These are phyloP conservation scores for Panellus pusillus DNA, from an alignment of 768 basidiomycete species.

Conservation along the genomic window DNA sequence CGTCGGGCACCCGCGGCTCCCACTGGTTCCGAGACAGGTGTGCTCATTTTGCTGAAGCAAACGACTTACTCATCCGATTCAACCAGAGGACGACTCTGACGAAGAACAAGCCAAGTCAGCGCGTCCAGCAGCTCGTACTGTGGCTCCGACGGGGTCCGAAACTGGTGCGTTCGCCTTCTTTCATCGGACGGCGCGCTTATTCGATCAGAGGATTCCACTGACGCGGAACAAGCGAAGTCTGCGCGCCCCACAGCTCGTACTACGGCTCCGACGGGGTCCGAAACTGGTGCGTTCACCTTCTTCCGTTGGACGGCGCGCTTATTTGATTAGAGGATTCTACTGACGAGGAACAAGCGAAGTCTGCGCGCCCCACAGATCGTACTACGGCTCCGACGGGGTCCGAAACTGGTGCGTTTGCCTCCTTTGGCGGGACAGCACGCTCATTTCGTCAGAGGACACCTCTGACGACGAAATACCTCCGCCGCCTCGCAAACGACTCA, in stretches of 20 bases:
- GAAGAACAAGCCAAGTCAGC: neutral
- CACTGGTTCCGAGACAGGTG: slow-evolving; percentile 9
- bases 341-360: slow-evolving; percentile 3
- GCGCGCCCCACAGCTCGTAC: no score
- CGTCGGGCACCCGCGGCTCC: neutral
- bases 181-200: neutral
- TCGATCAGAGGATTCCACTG: neutral
- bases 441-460: neutral
- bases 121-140: no score
- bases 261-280: neutral
- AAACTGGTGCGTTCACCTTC: neutral
- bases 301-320: neutral
- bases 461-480: slow-evolving; percentile 1
- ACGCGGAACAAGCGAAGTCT: neutral
- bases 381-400: neutral
- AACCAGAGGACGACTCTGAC: slow-evolving; percentile 10
- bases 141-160: neutral
- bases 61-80: neutral
- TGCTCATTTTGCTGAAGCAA: neutral
- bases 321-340: neutral
- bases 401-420: neutral
- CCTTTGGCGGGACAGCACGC: neutral
- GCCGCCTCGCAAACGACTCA: no score
- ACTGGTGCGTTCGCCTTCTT: neutral
- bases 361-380: neutral